These are phyloP conservation scores for Pythium apleroticum DNA, from an alignment of 352 stramenopile genomes.

Conservation along the genomic window DNA sequence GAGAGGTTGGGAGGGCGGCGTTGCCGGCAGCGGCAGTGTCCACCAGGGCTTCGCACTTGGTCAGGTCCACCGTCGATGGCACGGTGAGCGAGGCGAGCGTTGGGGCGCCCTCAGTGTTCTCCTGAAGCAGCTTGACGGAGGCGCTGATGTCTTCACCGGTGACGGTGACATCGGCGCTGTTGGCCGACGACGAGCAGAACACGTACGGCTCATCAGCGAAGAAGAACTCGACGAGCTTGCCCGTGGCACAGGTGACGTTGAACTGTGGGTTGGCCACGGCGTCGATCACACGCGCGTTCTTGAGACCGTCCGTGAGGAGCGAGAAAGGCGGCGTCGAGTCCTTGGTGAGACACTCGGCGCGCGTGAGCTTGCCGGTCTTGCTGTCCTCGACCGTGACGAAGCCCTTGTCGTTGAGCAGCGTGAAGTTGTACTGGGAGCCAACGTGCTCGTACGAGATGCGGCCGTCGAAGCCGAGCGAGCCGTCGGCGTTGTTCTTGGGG, in stretches of 20 bases:
- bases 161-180: constrained; percentile 6
- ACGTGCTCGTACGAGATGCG: constrained; percentile 31
- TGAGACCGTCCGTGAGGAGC: constrained; percentile 27
- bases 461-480: constrained; percentile 30
- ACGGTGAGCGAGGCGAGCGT: constrained; percentile 14
- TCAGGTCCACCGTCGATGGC: constrained; percentile 1
- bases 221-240: constrained; percentile 33
- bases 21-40: constrained; percentile 11
- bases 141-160: constrained; percentile 24
- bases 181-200: constrained; percentile 21
- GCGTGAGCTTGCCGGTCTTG: constrained; percentile 19
- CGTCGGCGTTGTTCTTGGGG: constrained; percentile 8
- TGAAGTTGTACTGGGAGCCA: constrained; percentile 34
- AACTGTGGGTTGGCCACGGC: constrained; percentile 13
- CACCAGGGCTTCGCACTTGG: constrained; percentile 1
- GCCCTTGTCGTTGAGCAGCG: constrained; percentile 31
- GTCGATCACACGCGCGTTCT: constrained; percentile 33
- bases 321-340: constrained; percentile 29
- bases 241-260: constrained; percentile 21
- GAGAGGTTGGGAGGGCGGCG: background rate
- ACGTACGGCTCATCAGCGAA: constrained; percentile 34
- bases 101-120: constrained; percentile 21
- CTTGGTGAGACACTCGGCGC: constrained; percentile 22
- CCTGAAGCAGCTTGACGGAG: constrained; percentile 19
- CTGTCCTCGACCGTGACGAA: constrained; percentile 33